phyloP scores from a whole-genome alignment of 805 yeast species.

The Komagataella phaffii region DNA sequence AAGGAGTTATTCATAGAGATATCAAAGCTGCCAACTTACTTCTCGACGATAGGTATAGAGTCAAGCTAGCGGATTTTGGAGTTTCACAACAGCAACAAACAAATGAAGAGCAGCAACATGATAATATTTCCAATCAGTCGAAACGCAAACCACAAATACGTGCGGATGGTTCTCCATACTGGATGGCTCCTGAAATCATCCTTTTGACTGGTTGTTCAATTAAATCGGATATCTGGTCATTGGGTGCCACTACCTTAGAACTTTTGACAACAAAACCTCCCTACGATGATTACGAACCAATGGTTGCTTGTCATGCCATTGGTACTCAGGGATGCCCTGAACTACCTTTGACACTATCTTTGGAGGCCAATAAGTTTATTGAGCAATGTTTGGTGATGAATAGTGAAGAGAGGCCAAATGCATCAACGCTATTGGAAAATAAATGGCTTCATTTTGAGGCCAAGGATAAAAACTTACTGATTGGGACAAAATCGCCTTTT shows the following conservation, averaged over 20 bases:
- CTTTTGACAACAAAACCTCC: slow-evolving; percentile 82
- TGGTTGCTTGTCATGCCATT: slow-evolving; percentile 75
- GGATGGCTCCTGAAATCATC: slow-evolving; percentile 98
- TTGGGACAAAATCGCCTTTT: slow-evolving; percentile 3
- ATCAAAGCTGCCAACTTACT: slow-evolving; percentile 84
- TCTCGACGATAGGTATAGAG: slow-evolving; percentile 54
- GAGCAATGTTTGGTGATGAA: slow-evolving; percentile 60
- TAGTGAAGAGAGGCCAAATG: slow-evolving; percentile 44
- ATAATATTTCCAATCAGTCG: slow-evolving; percentile 5
- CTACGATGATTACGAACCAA: slow-evolving; percentile 58
- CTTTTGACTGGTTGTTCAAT: slow-evolving; percentile 75
- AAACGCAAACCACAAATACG: slow-evolving; percentile 1
- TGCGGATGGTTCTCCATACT: slow-evolving; percentile 81
- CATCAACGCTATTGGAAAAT: slow-evolving; percentile 40
- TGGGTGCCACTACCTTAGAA: slow-evolving; percentile 92
- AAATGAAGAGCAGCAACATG: slow-evolving; percentile 16
- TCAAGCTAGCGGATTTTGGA: slow-evolving; percentile 87
- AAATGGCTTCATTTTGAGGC: slow-evolving; percentile 51
- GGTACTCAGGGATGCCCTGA: slow-evolving; percentile 66
- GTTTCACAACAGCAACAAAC: slow-evolving; percentile 40
- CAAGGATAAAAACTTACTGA: neutral
- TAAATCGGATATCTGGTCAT: slow-evolving; percentile 84
- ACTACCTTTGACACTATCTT: slow-evolving; percentile 37
- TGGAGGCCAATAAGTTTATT: slow-evolving; percentile 39
- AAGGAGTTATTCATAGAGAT: slow-evolving; percentile 68